Evolutionary conservation across 1,139 yeast species (phyloP), one percentile per base, ranked within the genome.

Genomic region (Lodderomyces metapsilosis): DNA sequence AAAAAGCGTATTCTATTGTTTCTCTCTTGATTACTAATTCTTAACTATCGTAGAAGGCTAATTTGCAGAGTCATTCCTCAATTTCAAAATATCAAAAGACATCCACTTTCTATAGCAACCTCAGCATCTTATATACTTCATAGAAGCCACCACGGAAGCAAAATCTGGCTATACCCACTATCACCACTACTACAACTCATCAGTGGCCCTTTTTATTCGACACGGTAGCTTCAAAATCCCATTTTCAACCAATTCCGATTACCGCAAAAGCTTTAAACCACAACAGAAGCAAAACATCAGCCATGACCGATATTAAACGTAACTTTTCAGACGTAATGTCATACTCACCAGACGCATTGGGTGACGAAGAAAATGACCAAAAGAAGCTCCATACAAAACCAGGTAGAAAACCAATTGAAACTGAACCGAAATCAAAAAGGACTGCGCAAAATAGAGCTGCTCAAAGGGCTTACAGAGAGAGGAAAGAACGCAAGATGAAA

Each of bases 401-500:
- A 1, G 78, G 77, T 10, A 74, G 96, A 48, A 88, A 87, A 66
- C 89, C 87, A 0, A 69, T 84, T 43, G 85, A 82, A 13, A 76
- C 84, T 3, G 95, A 86, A 58, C 96, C 96, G 3, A 77, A 77
- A 56, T 81, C 82, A 54, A 91, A 88, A 70, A 74, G 98, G 53
- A 88, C 96, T 16, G 98, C 97, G 1, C 98, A 92, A 65, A 92
- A 92, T 62, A 76, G 98, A 56, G 97, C 97, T 6, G 98, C 98
- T 16, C 98, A 92, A 64, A 74, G 98, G 43, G 98, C 98, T 8
- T 92, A 89, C 63, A 74, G 98, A 47, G 98, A 92, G 62, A 78
- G 98, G 49, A 92, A 92, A 62, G 98, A 92, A 61, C 75, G 75
- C 43, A 88, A 86, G 56, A 77, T 92, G 82, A 78, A 82, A 57